These are phyloP conservation scores for Trichoderma erinaceum DNA, from an alignment of 495 filamentous ascomycete species.

Conservation along the genomic window DNA sequence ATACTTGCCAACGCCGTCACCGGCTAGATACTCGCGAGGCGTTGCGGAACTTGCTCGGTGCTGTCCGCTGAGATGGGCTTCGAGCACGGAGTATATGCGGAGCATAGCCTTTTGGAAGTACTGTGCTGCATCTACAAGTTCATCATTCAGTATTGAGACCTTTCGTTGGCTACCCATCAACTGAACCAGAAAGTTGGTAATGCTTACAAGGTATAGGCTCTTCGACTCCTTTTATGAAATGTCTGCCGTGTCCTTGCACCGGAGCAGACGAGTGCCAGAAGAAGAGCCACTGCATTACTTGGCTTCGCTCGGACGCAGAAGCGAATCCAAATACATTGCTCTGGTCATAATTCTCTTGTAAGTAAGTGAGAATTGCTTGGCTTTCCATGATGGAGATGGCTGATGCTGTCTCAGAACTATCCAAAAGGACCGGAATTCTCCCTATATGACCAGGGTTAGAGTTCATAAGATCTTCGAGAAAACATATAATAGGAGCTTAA, in stretches of 20 bases:
- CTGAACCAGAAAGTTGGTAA: not conserved
- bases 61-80: not conserved
- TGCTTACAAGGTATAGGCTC: not conserved
- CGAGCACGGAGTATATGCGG: not conserved
- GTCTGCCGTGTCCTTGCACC: not conserved
- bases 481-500: not conserved
- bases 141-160: not conserved
- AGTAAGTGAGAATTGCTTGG: not conserved
- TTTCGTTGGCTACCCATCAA: not conserved
- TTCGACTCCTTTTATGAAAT: not conserved
- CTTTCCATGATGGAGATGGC: not conserved
- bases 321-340: not conserved
- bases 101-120: constrained; percentile 1
- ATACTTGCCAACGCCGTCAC: not conserved
- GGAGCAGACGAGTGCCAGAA: constrained; percentile 1
- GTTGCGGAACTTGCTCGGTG: not conserved
- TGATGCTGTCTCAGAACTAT: not conserved
- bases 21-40: not conserved
- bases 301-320: not conserved
- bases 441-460: not conserved
- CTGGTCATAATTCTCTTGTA: not conserved
- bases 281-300: not conserved
- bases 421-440: not conserved
- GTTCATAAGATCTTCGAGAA: not conserved
- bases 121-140: not conserved